Conservation (phyloP, 176 grass and related monocot species). For the Phoenix roebelenii region DNA sequence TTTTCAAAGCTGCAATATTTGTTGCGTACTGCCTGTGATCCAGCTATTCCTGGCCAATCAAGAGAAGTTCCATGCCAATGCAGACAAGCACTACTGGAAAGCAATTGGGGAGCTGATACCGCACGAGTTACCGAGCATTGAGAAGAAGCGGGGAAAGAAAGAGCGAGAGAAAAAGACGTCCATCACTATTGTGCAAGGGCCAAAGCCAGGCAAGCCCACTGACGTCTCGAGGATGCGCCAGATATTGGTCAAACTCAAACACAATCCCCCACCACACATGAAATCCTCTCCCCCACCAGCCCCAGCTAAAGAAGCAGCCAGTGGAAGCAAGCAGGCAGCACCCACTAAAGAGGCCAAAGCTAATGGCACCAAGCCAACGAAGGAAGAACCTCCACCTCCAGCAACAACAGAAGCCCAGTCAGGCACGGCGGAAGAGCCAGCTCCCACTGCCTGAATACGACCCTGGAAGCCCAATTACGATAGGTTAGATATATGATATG, state of each 20-base stretch:
- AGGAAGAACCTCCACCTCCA: constrained; percentile 23
- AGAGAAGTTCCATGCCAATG: constrained; percentile 73
- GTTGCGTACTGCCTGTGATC: background rate
- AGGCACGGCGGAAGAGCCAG: background rate
- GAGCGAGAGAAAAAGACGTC: constrained; percentile 85
- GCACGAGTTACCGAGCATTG: constrained; percentile 74
- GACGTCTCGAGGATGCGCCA: constrained; percentile 85
- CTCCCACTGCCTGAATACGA: too few species aligned
- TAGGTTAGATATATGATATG: too few species aligned
- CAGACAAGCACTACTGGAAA: constrained; percentile 89
- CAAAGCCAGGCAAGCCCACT: constrained; percentile 86
- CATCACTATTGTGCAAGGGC: constrained; percentile 64
- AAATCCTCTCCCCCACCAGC: constrained; percentile 42
- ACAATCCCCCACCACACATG: constrained; percentile 66
- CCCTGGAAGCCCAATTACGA: too few species aligned
- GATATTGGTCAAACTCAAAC: constrained; percentile 78
- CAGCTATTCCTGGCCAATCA: constrained; percentile 60
- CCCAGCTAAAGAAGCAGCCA: constrained; percentile 18
- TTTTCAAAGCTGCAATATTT: background rate
- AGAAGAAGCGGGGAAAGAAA: constrained; percentile 74
- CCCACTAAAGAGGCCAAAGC: constrained; percentile 24
- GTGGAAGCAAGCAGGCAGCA: constrained; percentile 18
- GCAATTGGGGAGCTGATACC: constrained; percentile 86
- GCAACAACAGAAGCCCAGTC: background rate
- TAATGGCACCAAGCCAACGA: constrained; percentile 4